These are phyloP conservation scores for Alternaria sp. DNA, from an alignment of 2,329 filamentous ascomycete genomes.

Conservation along the genomic window DNA sequence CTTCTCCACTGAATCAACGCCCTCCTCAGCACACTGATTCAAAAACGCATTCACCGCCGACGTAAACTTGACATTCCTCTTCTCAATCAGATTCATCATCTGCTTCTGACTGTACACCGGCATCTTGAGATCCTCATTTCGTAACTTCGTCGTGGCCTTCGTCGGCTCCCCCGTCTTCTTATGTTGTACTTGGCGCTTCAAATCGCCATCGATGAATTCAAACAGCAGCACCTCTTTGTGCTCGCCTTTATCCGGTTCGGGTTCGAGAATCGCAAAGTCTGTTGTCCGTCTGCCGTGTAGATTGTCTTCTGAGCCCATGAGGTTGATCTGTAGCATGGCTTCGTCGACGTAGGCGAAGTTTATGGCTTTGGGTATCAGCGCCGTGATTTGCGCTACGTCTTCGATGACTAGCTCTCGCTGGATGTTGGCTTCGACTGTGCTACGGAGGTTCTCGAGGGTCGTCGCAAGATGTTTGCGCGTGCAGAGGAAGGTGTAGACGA, in stretches of 20 bases:
- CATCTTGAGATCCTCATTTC: slow-evolving; percentile 84
- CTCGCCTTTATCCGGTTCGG: slow-evolving; percentile 49
- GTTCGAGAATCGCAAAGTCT: slow-evolving; percentile 48
- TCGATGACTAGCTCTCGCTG: slow-evolving; percentile 72
- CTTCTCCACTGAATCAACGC: slow-evolving; percentile 69
- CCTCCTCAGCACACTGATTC: slow-evolving; percentile 70
- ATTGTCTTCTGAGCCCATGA: slow-evolving; percentile 71
- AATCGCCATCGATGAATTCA: slow-evolving; percentile 89
- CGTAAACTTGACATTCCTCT: slow-evolving; percentile 82
- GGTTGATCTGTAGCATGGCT: slow-evolving; percentile 78
- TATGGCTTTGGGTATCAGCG: slow-evolving; percentile 77
- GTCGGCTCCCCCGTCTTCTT: slow-evolving; percentile 76
- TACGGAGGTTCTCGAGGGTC: slow-evolving; percentile 86
- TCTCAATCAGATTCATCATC: slow-evolving; percentile 87
- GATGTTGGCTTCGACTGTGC: slow-evolving; percentile 83
- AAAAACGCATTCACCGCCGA: slow-evolving; percentile 80
- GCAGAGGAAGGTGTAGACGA: slow-evolving; percentile 94
- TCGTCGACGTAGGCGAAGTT: slow-evolving; percentile 89
- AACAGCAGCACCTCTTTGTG: slow-evolving; percentile 80
- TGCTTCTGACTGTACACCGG: slow-evolving; percentile 93
- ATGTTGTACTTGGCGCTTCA: slow-evolving; percentile 78
- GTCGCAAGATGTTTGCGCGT: slow-evolving; percentile 91
- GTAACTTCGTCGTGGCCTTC: slow-evolving; percentile 70
- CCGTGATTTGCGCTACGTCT: slow-evolving; percentile 83
- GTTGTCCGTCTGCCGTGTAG: slow-evolving; percentile 64